These are phyloP conservation scores for Botrytis porri DNA, from an alignment of 2,329 filamentous ascomycete species.

Conservation along the genomic window DNA sequence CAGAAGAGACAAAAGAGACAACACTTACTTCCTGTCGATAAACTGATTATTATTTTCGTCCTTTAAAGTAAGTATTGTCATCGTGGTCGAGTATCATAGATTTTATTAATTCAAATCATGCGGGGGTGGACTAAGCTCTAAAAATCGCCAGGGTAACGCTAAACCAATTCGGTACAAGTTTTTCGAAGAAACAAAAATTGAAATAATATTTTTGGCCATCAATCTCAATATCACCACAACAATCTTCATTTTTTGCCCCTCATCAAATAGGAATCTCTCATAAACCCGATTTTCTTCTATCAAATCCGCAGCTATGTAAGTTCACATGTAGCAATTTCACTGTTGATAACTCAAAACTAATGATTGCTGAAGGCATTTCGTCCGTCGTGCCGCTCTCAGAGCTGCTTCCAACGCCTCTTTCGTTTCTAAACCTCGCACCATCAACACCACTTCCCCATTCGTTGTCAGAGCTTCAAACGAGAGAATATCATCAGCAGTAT, in stretches of 20 bases:
- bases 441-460: constrained; percentile 41
- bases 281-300: background rate
- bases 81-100: background rate
- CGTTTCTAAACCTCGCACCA: constrained; percentile 43
- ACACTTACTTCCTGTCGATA: background rate
- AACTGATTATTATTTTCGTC: background rate
- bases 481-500: constrained; percentile 37
- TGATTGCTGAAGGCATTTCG: constrained; percentile 34
- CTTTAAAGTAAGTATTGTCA: background rate
- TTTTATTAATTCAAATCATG: background rate
- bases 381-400: constrained; percentile 56
- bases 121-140: background rate
- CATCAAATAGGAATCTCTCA: constrained; percentile 7
- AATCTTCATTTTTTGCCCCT: background rate
- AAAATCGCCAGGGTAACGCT: background rate
- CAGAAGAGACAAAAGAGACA: background rate
- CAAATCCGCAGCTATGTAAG: background rate
- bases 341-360: constrained; percentile 9
- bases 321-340: background rate
- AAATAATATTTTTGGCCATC: constrained; percentile 7
- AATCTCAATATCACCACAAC: background rate
- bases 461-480: constrained; percentile 39
- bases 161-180: constrained; percentile 1
- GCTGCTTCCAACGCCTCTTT: constrained; percentile 46
- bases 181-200: constrained; percentile 11